Base-by-base conservation (phyloP, 1,139 yeast genomes). In the Saccharomyces hybrid region DNA sequence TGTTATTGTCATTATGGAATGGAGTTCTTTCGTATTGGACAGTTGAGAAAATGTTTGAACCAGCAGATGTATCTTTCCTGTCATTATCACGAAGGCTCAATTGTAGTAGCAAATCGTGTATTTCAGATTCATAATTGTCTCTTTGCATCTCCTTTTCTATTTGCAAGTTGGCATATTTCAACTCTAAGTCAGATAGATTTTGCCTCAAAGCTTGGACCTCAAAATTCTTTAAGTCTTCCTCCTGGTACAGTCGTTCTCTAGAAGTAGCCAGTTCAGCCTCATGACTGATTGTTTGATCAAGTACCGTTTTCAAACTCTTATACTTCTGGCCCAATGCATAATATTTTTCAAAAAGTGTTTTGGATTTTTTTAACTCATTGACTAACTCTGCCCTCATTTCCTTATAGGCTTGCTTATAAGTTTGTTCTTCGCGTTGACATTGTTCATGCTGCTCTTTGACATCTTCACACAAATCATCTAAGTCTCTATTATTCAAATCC, bases 241-340 rank as follows among this genome's bases (percentile, higher is more conserved):
- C 47, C 52, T n/a, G 47, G 16, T 16, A 50, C 34, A 47, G 32
- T 31, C 8, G 52, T 21, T 24, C 47, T 32, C 29, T 42, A 21
- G 16, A 29, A 19, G 56, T 31, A 62, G 44, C 7, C 32, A 12
- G 27, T 52, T 52, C 8, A 60, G 60, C 59, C 48, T 55, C 55
- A 32, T 44, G 47, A 48, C 52, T 47, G 46, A 53, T 11, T 12
- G 52, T n/a, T 29, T 47, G 51, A 27, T 51, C 52, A 26, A 48
- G 26, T 9, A 50, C 49, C 14, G 29, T 48, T 51, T 75, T 76
- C 56, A 78, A 63, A 14, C 69, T 69, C 47, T 74, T 70, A 61
- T 79, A 78, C 60, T 76, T 77, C 50, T 71, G 62, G 32, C 75
- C 73, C 31, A 79, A 69, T 53, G 70, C 67, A 58, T 75, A 73